These are phyloP conservation scores for Didymellaceae sp. DNA, from an alignment of 2,329 filamentous ascomycete species.

Conservation along the genomic window DNA sequence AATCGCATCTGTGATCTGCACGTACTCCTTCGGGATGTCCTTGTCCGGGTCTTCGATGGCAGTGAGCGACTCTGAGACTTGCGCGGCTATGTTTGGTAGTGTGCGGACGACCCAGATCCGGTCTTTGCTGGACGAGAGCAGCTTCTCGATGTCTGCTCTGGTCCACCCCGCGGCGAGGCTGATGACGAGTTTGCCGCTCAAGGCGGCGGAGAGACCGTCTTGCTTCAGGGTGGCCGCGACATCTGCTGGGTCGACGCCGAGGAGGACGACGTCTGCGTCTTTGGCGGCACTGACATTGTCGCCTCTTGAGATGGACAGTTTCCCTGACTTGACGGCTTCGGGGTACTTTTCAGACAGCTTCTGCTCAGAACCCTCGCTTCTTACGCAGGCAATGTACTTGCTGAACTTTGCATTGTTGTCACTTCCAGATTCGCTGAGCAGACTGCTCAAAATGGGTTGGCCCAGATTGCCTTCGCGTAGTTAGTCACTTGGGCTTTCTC, in stretches of 20 bases:
- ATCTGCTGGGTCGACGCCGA: constrained; percentile 57
- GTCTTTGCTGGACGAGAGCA: constrained; percentile 33
- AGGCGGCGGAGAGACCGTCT: constrained; percentile 47
- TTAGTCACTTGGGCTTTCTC: background rate
- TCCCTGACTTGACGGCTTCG: constrained; percentile 30
- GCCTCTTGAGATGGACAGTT: constrained; percentile 44
- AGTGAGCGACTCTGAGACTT: constrained; percentile 53
- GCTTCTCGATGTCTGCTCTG: constrained; percentile 47
- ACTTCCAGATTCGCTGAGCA: constrained; percentile 32
- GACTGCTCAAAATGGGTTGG: constrained; percentile 46
- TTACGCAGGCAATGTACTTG: constrained; percentile 53
- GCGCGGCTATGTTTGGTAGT: constrained; percentile 55
- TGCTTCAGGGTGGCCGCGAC: constrained; percentile 49
- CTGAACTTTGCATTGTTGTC: constrained; percentile 29
- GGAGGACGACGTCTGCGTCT: constrained; percentile 52
- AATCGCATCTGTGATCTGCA: constrained; percentile 28
- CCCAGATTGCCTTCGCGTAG: constrained; percentile 48
- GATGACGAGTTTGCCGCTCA: constrained; percentile 57
- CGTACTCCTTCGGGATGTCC: constrained; percentile 21
- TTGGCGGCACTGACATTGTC: constrained; percentile 47
- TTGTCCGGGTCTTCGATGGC: constrained; percentile 35
- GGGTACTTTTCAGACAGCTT: constrained; percentile 44
- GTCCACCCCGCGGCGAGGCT: constrained; percentile 61
- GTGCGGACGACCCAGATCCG: constrained; percentile 48
- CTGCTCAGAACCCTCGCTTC: constrained; percentile 48